A percentile compares a stretch with the other conserved stretches of the same genome.
These are phyloP conservation scores for Massariosphaeria phaeospora DNA, from an alignment of 495 filamentous ascomycete species.

Conservation along the genomic window DNA sequence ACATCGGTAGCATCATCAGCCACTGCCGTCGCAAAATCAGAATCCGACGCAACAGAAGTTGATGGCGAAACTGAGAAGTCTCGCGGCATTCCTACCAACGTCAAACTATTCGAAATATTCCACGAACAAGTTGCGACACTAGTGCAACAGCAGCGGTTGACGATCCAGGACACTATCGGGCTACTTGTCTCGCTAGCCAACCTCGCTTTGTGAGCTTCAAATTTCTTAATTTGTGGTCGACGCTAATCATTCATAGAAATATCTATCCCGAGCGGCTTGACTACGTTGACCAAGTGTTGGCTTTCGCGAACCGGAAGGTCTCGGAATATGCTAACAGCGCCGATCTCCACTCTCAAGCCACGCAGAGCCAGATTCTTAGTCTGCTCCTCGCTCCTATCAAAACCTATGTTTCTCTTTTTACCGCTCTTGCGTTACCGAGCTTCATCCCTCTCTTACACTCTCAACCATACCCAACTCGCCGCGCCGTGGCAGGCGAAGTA, in stretches of 20 bases:
- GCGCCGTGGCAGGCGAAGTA: constrained; percentile 85
- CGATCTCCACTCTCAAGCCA: constrained; percentile 80
- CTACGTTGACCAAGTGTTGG: constrained; percentile 90
- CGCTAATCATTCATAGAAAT: constrained; percentile 47
- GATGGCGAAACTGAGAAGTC: constrained; percentile 50
- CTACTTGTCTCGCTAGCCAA: constrained; percentile 87
- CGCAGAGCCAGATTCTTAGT: constrained; percentile 82
- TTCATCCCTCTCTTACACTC: constrained; percentile 85
- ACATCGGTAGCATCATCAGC: constrained; percentile 16
- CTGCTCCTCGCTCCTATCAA: constrained; percentile 84
- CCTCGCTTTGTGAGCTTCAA: constrained; percentile 60
- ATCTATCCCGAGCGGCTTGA: constrained; percentile 89
- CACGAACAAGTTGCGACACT: constrained; percentile 93
- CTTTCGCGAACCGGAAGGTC: constrained; percentile 83
- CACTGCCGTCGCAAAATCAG: constrained; percentile 27
- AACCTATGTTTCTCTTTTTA: constrained; percentile 88
- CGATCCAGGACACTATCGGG: constrained; percentile 92
- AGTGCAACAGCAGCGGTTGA: constrained; percentile 81
- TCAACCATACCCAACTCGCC: constrained; percentile 87
- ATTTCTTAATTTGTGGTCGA: not conserved
- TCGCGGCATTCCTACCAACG: constrained; percentile 69
- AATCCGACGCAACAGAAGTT: constrained; percentile 38
- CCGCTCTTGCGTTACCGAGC: constrained; percentile 81
- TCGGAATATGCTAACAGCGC: constrained; percentile 86
- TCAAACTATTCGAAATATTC: constrained; percentile 95